phyloP scores from a whole-genome alignment of 140 eudicot genomes.

The Anethum foeniculum region DNA sequence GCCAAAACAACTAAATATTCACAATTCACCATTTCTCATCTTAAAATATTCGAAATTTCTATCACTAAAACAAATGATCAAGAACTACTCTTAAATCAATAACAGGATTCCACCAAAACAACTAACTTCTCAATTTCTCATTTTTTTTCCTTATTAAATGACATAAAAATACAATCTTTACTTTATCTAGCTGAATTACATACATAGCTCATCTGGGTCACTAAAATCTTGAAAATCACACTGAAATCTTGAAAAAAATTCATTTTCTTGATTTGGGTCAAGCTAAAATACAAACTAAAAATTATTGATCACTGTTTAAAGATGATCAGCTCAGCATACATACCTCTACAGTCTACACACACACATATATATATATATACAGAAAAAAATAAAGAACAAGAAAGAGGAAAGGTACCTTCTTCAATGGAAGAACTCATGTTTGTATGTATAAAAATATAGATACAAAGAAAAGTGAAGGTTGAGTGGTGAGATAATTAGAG shows the following conservation, averaged over 20 bases:
- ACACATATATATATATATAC: not conserved
- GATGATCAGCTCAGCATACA: not conserved
- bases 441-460: not conserved
- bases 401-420: conserved; percentile 5
- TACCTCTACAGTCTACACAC: not conserved
- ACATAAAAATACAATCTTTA: not conserved
- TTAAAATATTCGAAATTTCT: not conserved
- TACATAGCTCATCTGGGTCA: not conserved
- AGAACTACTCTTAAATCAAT: not conserved
- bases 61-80: not conserved
- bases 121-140: not conserved
- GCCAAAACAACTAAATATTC: not conserved
- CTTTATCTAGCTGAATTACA: not conserved
- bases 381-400: not conserved
- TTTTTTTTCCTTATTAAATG: not conserved
- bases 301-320: not conserved
- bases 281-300: not conserved
- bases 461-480: not conserved
- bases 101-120: not conserved
- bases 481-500: not conserved
- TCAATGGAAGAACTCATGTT: conserved; percentile 5
- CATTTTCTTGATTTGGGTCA: not conserved
- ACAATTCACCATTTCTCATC: not conserved
- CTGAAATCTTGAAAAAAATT: no score
- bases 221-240: not conserved